Percentiles rank a stretch among this genome's conserved stretches.
Evolutionary conservation across 1,284 basidiomycete genomes (phyloP).

Genomic region (Sphagnurus paluster): DNA sequence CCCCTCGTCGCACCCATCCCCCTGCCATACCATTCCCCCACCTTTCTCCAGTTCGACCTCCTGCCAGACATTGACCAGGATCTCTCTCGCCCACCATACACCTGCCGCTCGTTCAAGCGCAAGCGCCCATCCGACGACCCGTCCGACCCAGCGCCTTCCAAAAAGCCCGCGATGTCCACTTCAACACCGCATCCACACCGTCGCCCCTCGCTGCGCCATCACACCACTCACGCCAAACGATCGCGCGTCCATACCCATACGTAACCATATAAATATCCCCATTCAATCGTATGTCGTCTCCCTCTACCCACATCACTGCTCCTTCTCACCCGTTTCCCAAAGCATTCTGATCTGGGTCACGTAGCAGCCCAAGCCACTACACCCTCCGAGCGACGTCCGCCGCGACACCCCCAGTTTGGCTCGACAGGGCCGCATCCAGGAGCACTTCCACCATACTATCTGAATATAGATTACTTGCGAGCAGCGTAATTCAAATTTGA

Average conservation of each 20-base stretch:
- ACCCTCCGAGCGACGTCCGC: neutral
- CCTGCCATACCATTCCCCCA: slow-evolving; percentile 67
- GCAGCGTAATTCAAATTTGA: neutral
- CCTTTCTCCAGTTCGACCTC: slow-evolving; percentile 60
- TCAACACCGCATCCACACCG: slow-evolving; percentile 15
- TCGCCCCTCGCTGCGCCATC: slow-evolving; percentile 7
- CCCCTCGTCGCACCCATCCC: slow-evolving; percentile 66
- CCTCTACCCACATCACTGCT: too few relatives aligned
- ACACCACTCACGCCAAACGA: slow-evolving; percentile 14
- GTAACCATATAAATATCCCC: slow-evolving; percentile 5
- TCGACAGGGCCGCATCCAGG: neutral
- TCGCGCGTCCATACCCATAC: slow-evolving; percentile 17
- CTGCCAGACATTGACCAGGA: slow-evolving; percentile 68
- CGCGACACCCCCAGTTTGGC: neutral
- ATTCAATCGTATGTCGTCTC: slow-evolving; percentile 3
- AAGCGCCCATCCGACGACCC: slow-evolving; percentile 40
- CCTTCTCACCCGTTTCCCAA: slow-evolving; percentile 8
- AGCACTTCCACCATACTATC: neutral
- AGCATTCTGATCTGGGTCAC: slow-evolving; percentile 3
- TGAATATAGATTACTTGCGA: slow-evolving; percentile 7
- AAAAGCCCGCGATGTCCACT: slow-evolving; percentile 13
- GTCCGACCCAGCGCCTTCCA: slow-evolving; percentile 9
- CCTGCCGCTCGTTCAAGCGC: slow-evolving; percentile 50
- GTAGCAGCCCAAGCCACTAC: neutral
- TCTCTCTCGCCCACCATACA: slow-evolving; percentile 68